These are phyloP conservation scores for Collybia sordida DNA, from an alignment of 768 basidiomycete species.

Conservation along the genomic window DNA sequence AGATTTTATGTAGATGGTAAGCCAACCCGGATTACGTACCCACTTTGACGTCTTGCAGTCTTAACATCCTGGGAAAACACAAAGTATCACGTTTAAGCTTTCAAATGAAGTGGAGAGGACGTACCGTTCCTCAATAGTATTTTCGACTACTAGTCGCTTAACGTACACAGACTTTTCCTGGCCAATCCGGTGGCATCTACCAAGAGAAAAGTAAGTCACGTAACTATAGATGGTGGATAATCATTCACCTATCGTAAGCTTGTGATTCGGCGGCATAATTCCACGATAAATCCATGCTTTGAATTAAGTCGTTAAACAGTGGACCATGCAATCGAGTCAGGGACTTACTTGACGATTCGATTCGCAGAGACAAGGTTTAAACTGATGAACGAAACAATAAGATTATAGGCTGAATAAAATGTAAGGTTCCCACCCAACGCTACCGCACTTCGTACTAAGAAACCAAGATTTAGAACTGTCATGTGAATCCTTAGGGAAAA, in stretches of 20 bases:
- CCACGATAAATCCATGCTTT: constrained; percentile 73
- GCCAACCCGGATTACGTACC: constrained; percentile 29
- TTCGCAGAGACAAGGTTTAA: constrained; percentile 68
- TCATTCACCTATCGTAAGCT: constrained; percentile 44
- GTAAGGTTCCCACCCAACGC: constrained; percentile 47
- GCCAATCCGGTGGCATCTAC: constrained; percentile 65
- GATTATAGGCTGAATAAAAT: not conserved
- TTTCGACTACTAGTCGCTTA: constrained; percentile 62
- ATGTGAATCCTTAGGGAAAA: not conserved
- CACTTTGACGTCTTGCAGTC: constrained; percentile 66
- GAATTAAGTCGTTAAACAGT: not conserved
- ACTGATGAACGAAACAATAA: constrained; percentile 16
- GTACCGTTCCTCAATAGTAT: constrained; percentile 77
- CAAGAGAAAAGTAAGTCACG: constrained; percentile 29
- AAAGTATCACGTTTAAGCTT: not conserved
- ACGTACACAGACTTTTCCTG: constrained; percentile 70
- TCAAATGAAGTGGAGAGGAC: constrained; percentile 13
- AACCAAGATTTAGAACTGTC: not conserved
- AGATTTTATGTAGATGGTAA: not conserved
- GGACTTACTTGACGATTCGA: constrained; percentile 62
- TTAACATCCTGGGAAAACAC: constrained; percentile 52
- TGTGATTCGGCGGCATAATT: constrained; percentile 73
- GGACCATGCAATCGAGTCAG: not conserved
- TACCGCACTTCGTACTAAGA: constrained; percentile 61
- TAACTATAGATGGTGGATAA: not conserved